Evolutionary conservation across 2,329 filamentous ascomycete species (phyloP).

Genomic region (Rhynchosporium agropyri): DNA sequence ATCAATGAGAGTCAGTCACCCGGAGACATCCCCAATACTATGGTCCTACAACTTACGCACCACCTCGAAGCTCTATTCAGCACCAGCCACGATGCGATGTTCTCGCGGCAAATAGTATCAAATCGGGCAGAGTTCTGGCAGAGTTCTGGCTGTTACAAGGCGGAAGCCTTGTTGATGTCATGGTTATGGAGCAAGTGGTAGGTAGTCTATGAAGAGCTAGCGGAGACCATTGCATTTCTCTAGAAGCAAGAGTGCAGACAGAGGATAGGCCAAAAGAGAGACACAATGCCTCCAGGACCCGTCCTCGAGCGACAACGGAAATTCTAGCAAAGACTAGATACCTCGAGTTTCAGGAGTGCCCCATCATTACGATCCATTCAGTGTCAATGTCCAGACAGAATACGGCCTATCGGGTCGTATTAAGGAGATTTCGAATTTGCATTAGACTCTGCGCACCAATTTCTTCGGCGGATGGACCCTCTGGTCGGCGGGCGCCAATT

Average conservation of each 20-base stretch:
- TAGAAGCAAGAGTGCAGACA: conserved; percentile 4
- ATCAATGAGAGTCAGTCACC: not conserved
- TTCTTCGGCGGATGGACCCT: conserved; percentile 33
- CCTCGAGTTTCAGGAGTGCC: not conserved
- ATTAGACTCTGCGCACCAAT: conserved; percentile 38
- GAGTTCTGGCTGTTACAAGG: conserved; percentile 7
- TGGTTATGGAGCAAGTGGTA: conserved; percentile 4
- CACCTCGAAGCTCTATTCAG: not conserved
- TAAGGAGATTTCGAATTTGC: conserved; percentile 42
- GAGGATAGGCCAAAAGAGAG: conserved; percentile 1
- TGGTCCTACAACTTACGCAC: not conserved
- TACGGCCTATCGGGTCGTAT: conserved; percentile 30
- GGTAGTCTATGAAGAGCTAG: not conserved
- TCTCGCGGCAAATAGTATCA: not conserved
- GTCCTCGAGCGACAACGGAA: not conserved
- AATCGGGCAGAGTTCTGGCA: conserved; percentile 27
- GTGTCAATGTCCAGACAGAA: not conserved
- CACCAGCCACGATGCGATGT: not conserved
- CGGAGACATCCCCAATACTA: not conserved
- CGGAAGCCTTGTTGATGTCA: conserved; percentile 7
- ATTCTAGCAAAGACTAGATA: not conserved
- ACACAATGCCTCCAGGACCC: not conserved
- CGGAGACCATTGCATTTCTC: conserved; percentile 3
- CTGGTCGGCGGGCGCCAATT: conserved; percentile 18
- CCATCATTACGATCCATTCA: not conserved